These are phyloP conservation scores for Dendrobium chrysotoxum DNA, from an alignment of 106 monocot species.

Conservation along the genomic window DNA sequence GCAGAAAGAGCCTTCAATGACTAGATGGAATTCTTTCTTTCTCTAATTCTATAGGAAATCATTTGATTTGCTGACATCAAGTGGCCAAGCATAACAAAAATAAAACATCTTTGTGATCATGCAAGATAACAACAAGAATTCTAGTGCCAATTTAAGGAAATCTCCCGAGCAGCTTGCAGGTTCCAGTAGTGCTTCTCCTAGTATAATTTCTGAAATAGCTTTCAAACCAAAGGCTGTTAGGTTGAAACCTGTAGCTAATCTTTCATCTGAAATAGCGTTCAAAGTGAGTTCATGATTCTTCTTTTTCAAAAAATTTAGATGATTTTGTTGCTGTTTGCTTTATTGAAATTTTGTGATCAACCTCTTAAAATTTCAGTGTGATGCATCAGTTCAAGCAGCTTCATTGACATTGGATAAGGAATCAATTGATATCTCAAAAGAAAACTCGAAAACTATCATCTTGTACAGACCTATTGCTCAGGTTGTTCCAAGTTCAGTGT, in stretches of 20 bases:
- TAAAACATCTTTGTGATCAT: not conserved
- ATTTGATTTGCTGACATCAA: not conserved
- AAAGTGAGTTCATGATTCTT: not conserved
- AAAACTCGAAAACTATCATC: not conserved
- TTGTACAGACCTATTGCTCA: constrained; percentile 1
- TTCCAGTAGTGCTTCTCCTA: not conserved
- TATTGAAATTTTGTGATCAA: not conserved
- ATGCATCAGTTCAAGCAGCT: not conserved
- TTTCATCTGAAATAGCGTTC: not conserved
- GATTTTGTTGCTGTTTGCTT: not conserved
- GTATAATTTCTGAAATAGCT: not conserved
- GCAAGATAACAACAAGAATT: not conserved
- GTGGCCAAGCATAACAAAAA: not conserved
- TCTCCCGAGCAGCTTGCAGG: too few species aligned
- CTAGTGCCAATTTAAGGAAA: not conserved
- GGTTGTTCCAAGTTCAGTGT: not conserved
- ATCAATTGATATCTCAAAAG: not conserved
- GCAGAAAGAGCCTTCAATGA: not conserved
- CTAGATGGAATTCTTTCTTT: not conserved
- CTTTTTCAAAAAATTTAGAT: not conserved
- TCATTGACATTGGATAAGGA: not conserved
- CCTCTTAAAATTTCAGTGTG: not conserved
- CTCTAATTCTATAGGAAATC: not conserved
- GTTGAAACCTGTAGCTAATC: not conserved
- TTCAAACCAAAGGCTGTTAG: not conserved